phyloP scores from a whole-genome alignment of 148 eudicot genomes.

The Camellia lanceoleosa region DNA sequence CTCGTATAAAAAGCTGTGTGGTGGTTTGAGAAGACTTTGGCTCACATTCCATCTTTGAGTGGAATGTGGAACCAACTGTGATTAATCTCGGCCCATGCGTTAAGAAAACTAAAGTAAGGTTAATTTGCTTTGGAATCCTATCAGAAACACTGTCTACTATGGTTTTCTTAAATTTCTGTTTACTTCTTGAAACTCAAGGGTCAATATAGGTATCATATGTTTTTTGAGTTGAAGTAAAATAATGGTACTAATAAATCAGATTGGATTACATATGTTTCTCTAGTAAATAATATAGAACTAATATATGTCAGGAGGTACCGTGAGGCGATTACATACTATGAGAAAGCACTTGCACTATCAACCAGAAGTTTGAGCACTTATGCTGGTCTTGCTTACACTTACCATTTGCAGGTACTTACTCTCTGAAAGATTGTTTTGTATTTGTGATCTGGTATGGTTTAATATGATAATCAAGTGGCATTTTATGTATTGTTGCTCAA shows the following conservation, averaged over 20 bases:
- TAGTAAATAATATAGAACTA: neutral
- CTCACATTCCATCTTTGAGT: slow-evolving; percentile 57
- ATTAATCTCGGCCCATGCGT: slow-evolving; percentile 85
- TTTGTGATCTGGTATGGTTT: neutral
- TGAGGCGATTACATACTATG: slow-evolving; percentile 78
- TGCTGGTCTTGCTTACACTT: slow-evolving; percentile 98
- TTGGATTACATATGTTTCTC: neutral
- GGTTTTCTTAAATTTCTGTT: neutral
- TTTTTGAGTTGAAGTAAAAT: neutral
- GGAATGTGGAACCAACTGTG: slow-evolving; percentile 86
- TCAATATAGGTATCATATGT: neutral
- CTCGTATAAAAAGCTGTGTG: slow-evolving; percentile 71
- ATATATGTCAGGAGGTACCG: slow-evolving; percentile 58
- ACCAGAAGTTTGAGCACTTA: slow-evolving; percentile 89
- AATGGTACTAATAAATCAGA: neutral
- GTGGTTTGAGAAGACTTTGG: slow-evolving; percentile 93
- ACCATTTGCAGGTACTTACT: slow-evolving; percentile 72
- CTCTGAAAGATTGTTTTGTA: neutral
- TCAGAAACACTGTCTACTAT: neutral
- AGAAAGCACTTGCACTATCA: slow-evolving; percentile 87
- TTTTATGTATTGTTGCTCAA: neutral
- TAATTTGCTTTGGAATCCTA: neutral
- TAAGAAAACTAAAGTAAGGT: slow-evolving; percentile 70
- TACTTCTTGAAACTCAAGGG: neutral
- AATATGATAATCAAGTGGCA: neutral